Evolutionary conservation across 768 basidiomycete species (phyloP), one percentile per base, ranked within the genome.

Genomic region (Termitomyces sp.): DNA sequence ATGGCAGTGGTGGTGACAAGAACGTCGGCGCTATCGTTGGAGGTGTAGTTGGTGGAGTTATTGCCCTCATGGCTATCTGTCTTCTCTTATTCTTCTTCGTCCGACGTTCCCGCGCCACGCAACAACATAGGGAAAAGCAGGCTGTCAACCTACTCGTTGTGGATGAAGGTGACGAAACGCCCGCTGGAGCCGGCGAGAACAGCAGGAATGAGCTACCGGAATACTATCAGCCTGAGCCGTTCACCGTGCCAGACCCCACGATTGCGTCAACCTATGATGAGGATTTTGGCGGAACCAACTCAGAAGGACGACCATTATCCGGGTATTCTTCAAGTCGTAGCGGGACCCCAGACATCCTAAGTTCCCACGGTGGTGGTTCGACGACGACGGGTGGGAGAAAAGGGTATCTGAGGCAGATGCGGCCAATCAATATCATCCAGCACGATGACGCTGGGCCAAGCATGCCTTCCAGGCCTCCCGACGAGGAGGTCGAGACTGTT

Each of bases 401-500:
- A 63, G 81, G 76, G 9, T 70, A 75, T 42, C 70, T 79, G 55
- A 76, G 85, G 41, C 75, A 72, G 61, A 73, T 91, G 73, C 76
- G 90, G 48, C 79, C 89, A 0, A 84, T 93, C 36, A 92, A 93
- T 67, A 82, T 91, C 65, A 81, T 93, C 47, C 91, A 93, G 71
- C 91, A 93, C 65, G 89, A 92, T 62, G 91, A 93, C 67, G 91
- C 88, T 0, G 91, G 91, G 1, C 80, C 84, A 6, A 80, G 78
- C 58, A 71, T 69, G 37, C 59, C 67, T 4, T 44, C 58, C 60
- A 62, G 55, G 44, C 66, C 52, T 57, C 69, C 68, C 46, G 71
- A 67, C 16, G 73, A 70, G 18, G 81, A 84, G 62, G 68, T 81
- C 16, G 91, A 89, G 70, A 91, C 89, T 45, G 83, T 93, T 48